phyloP scores from a whole-genome alignment of 345 rosid species.

The Punica granatum region DNA sequence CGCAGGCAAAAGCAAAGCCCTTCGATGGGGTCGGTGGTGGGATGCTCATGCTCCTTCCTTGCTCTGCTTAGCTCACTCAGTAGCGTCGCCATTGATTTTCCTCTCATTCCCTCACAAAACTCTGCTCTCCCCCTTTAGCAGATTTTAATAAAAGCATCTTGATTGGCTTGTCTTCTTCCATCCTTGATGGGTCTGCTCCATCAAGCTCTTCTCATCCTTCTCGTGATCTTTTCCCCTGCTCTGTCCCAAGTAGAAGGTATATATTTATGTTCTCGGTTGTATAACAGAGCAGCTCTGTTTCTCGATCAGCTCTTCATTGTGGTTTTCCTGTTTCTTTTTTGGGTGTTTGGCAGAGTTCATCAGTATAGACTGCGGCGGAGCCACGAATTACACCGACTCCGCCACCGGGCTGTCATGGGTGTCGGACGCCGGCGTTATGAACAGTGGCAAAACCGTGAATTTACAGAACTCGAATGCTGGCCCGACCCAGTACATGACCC shows the following conservation, averaged over 20 bases:
- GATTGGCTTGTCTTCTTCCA: slow-evolving; percentile 12
- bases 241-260: slow-evolving; percentile 54
- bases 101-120: neutral
- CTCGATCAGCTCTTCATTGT: neutral
- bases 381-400: slow-evolving; percentile 56
- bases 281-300: neutral
- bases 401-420: slow-evolving; percentile 76
- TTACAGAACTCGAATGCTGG: slow-evolving; percentile 31
- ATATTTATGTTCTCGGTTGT: slow-evolving; percentile 6
- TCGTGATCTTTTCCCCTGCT: slow-evolving; percentile 31
- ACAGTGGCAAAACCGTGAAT: slow-evolving; percentile 35
- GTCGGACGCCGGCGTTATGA: slow-evolving; percentile 62
- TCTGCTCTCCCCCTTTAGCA: neutral
- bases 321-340: neutral
- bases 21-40: slow-evolving; percentile 11
- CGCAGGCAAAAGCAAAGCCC: slow-evolving; percentile 5
- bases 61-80: neutral
- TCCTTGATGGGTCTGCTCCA: slow-evolving; percentile 46
- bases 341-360: slow-evolving; percentile 52
- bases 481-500: slow-evolving; percentile 38
- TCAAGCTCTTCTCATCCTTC: slow-evolving; percentile 25
- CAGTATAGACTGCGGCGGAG: slow-evolving; percentile 89
- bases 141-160: neutral
- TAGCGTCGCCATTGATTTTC: neutral
- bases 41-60: too few relatives aligned